phyloP scores from a whole-genome alignment of 805 yeast species.

The Nakazawaea laoshanensis region DNA sequence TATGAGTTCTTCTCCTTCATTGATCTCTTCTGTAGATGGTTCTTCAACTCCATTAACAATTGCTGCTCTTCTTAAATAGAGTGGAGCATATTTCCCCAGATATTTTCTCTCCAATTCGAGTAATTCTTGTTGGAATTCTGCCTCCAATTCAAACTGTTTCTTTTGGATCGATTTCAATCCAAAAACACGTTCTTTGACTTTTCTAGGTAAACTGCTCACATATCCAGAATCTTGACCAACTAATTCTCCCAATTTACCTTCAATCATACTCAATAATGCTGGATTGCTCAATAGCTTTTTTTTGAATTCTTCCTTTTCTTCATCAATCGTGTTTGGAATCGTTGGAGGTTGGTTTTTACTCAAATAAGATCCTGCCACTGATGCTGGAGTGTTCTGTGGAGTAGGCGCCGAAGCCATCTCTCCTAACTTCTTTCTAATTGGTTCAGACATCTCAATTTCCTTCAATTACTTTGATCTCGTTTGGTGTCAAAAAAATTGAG shows the following conservation, averaged over 20 bases:
- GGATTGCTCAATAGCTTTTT: constrained; percentile 55
- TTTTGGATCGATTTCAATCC: constrained; percentile 80
- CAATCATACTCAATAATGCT: constrained; percentile 75
- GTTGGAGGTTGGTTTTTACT: constrained; percentile 49
- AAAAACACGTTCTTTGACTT: constrained; percentile 66
- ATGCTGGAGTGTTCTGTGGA: constrained; percentile 96
- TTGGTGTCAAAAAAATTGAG: too few species aligned
- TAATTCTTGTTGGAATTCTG: constrained; percentile 84
- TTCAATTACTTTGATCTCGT: background rate
- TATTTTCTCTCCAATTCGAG: constrained; percentile 79
- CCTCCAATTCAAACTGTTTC: constrained; percentile 75
- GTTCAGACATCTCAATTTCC: constrained; percentile 64
- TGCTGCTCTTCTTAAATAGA: constrained; percentile 64
- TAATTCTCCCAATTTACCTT: constrained; percentile 76
- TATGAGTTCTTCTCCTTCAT: constrained; percentile 66
- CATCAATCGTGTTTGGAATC: constrained; percentile 65
- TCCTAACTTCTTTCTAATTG: constrained; percentile 66
- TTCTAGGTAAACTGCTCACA: constrained; percentile 63
- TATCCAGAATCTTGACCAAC: constrained; percentile 88
- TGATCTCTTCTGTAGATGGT: constrained; percentile 74
- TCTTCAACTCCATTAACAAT: constrained; percentile 66
- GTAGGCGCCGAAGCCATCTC: constrained; percentile 92
- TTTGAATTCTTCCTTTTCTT: constrained; percentile 39
- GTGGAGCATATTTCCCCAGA: constrained; percentile 62
- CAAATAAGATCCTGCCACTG: constrained; percentile 68